These are phyloP conservation scores for Botrytis squamosa DNA, from an alignment of 2,329 filamentous ascomycete species.

Conservation along the genomic window DNA sequence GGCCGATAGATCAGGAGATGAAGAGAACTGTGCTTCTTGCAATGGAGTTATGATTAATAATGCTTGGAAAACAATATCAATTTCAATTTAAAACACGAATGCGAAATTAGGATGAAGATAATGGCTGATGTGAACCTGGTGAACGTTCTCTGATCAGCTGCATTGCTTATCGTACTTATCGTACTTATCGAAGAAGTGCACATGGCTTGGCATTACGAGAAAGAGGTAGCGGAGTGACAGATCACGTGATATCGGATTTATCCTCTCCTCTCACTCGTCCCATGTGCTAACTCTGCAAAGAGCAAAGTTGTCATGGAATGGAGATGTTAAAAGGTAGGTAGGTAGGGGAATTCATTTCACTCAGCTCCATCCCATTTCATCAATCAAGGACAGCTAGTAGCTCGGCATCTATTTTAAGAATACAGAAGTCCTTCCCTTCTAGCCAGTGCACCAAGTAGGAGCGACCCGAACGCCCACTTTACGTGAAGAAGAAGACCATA, in stretches of 20 bases:
- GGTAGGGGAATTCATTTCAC: not conserved
- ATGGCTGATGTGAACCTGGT: not conserved
- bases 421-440: not conserved
- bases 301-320: not conserved
- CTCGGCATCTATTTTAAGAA: not conserved
- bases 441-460: not conserved
- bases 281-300: not conserved
- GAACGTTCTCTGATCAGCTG: not conserved
- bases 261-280: not conserved
- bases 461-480: not conserved
- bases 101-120: not conserved
- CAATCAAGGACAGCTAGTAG: not conserved
- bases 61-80: not conserved
- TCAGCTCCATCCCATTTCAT: not conserved
- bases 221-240: not conserved
- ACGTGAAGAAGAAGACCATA: not conserved
- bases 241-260: not conserved
- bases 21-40: not conserved
- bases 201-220: constrained; percentile 9
- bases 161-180: not conserved
- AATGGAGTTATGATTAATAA: not conserved
- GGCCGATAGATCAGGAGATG: not conserved
- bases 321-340: not conserved
- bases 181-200: not conserved
- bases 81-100: not conserved